These are phyloP conservation scores for Strobilomyces confusus DNA, from an alignment of 768 basidiomycete genomes.

Conservation along the genomic window DNA sequence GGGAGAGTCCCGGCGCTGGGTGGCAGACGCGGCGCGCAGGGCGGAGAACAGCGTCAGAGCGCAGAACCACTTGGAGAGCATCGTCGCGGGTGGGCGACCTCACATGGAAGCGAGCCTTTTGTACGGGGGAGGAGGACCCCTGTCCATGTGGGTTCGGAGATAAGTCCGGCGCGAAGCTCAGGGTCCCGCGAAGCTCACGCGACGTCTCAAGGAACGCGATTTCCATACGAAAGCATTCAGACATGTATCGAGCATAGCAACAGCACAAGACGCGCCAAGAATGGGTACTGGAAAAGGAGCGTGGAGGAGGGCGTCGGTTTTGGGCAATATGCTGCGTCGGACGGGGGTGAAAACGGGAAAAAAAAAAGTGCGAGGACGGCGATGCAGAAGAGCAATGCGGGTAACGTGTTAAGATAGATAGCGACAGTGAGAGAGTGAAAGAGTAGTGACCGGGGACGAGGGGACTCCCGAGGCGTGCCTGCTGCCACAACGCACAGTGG, in stretches of 20 bases:
- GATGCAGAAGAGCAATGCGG: slow-evolving; percentile 23
- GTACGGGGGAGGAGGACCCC: slow-evolving; percentile 4
- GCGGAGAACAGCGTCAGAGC: slow-evolving; percentile 6
- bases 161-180: slow-evolving; percentile 12
- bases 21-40: slow-evolving; percentile 10
- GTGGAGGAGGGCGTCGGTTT: slow-evolving; percentile 27
- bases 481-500: slow-evolving; percentile 10
- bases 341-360: slow-evolving; percentile 12
- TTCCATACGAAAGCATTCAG: slow-evolving; percentile 36
- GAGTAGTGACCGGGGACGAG: slow-evolving; percentile 13
- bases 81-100: not conserved
- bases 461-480: slow-evolving; percentile 11
- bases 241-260: slow-evolving; percentile 35
- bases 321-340: slow-evolving; percentile 21
- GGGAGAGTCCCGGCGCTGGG: slow-evolving; percentile 10
- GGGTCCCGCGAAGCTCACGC: slow-evolving; percentile 6
- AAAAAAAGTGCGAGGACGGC: slow-evolving; percentile 20
- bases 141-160: slow-evolving; percentile 8
- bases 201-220: slow-evolving; percentile 25
- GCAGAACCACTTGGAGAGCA: slow-evolving; percentile 3
- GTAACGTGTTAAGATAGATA: slow-evolving; percentile 25
- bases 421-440: slow-evolving; percentile 20
- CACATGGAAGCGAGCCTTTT: slow-evolving; percentile 12
- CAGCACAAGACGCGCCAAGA: slow-evolving; percentile 31
- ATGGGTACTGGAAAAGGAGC: slow-evolving; percentile 27